Conservation (phyloP, 2,329 filamentous ascomycete species). For the Botryotinia globosa region DNA sequence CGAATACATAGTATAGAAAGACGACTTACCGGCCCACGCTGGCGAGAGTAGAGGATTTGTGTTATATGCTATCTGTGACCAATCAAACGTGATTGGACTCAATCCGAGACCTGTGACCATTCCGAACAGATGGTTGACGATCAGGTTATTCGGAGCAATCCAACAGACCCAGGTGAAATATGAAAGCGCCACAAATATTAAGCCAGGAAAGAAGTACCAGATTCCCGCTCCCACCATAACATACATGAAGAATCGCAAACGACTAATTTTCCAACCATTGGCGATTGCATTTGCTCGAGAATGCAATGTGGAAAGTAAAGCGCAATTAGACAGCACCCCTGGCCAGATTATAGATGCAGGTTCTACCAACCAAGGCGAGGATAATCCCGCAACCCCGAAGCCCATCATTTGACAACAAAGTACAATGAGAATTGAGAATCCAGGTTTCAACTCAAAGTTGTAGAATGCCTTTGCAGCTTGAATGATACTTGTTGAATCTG, state of each 20-base stretch:
- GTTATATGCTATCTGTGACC: conserved; percentile 58
- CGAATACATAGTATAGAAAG: not conserved
- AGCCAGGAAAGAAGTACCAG: conserved; percentile 56
- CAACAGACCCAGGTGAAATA: conserved; percentile 69
- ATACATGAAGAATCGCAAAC: conserved; percentile 41
- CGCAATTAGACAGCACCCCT: conserved; percentile 24
- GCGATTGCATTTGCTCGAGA: conserved; percentile 55
- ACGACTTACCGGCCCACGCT: conserved; percentile 51
- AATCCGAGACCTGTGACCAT: conserved; percentile 45
- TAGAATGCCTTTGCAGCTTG: conserved; percentile 28
- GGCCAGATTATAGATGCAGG: conserved; percentile 40
- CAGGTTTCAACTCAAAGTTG: conserved; percentile 52
- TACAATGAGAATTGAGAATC: conserved; percentile 57
- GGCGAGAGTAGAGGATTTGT: conserved; percentile 49
- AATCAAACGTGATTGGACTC: conserved; percentile 62
- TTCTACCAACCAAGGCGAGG: conserved; percentile 54
- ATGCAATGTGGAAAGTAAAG: conserved; percentile 48
- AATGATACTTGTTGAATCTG: conserved; percentile 35
- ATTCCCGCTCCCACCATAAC: conserved; percentile 44
- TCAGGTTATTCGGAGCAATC: conserved; percentile 63
- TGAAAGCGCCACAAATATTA: conserved; percentile 65
- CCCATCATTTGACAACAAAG: conserved; percentile 61
- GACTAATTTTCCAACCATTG: conserved; percentile 54
- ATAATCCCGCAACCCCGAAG: conserved; percentile 59
- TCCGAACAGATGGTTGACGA: conserved; percentile 71